Evolutionary conservation across 768 basidiomycete genomes (phyloP), one percentile per base, ranked within the genome.

Genomic region (Coprinopsis cinerea): DNA sequence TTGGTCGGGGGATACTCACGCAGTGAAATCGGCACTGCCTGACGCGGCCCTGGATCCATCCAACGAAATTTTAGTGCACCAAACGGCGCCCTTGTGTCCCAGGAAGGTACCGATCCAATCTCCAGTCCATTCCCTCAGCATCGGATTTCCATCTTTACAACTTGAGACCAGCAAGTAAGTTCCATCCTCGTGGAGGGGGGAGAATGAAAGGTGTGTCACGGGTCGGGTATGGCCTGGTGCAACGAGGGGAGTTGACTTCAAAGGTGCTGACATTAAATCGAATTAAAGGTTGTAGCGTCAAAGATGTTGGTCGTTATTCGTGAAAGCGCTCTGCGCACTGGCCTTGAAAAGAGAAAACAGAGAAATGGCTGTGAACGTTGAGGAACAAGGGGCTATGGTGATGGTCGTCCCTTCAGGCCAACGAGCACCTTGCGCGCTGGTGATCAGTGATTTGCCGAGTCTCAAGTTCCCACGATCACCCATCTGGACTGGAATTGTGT

Each of bases 131-230:
- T 92, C 88, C 62, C 92, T 82, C 57, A 96, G 72, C 91, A 95
- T 94, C 39, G 92, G 94, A 60, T 92, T 97, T 27, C 96, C 96
- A 76, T 98, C 96, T 70, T 98, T 99, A 75, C 96, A 98, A 59
- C 89, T 88, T 50, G 94, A 97, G 61, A 97, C 87, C 55, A 99
- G 78, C 55, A 97, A 73, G 68, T 85, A 98, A 37, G 83, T 81
- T 55, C 81, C 79, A 67, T 97, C 94, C 20, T 91, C 78, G 62
- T 91, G 81, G 55, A 89, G 77, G 13, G 82, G 71, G 20, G 92
- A 94, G 72, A 96, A 97, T 48, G 92, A 91, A 55, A 98, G 83
- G 64, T 96, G 91, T 26, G 90, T 92, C 59, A 98, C 90, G 52
- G 88, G 88, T 62, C 88, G 78, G 28, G 88, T 90, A 64, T 90